Evolutionary conservation across 352 stramenopile genomes (phyloP).

Genomic region (Phytophthora citrophthora): DNA sequence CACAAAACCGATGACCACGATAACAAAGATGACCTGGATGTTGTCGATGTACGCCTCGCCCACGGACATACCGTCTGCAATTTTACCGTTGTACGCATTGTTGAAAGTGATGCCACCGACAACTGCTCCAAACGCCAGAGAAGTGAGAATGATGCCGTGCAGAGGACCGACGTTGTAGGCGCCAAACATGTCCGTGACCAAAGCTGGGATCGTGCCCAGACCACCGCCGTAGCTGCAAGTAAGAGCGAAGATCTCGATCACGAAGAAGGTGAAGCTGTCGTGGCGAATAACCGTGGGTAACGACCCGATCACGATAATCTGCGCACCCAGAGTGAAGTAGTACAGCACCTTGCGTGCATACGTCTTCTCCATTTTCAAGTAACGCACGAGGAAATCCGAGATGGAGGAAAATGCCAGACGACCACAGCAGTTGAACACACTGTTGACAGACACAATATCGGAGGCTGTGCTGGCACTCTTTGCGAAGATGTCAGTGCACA

Average conservation of each 20-base stretch:
- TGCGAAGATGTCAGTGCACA: slow-evolving; percentile 56
- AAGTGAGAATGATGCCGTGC: slow-evolving; percentile 61
- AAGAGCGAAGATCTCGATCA: slow-evolving; percentile 66
- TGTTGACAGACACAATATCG: slow-evolving; percentile 62
- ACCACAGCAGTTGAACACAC: slow-evolving; percentile 59
- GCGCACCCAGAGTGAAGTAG: slow-evolving; percentile 66
- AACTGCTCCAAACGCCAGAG: slow-evolving; percentile 75
- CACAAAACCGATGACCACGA: slow-evolving; percentile 68
- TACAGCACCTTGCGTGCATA: slow-evolving; percentile 63
- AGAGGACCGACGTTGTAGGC: slow-evolving; percentile 77
- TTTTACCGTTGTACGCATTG: slow-evolving; percentile 45
- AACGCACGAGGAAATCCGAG: slow-evolving; percentile 46
- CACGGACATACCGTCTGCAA: slow-evolving; percentile 43
- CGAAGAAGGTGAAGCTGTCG: slow-evolving; percentile 60
- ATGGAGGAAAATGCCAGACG: slow-evolving; percentile 46
- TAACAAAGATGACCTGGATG: slow-evolving; percentile 74
- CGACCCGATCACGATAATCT: slow-evolving; percentile 69
- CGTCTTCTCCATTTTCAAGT: slow-evolving; percentile 46
- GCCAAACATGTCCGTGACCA: slow-evolving; percentile 86
- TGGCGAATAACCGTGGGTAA: slow-evolving; percentile 65
- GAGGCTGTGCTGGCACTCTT: slow-evolving; percentile 43
- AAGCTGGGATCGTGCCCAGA: slow-evolving; percentile 74
- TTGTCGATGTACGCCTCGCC: slow-evolving; percentile 73
- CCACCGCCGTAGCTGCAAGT: slow-evolving; percentile 74
- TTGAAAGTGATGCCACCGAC: slow-evolving; percentile 79